Evolutionary conservation across 768 basidiomycete species (phyloP).

Genomic region (Lyophyllum semitale): DNA sequence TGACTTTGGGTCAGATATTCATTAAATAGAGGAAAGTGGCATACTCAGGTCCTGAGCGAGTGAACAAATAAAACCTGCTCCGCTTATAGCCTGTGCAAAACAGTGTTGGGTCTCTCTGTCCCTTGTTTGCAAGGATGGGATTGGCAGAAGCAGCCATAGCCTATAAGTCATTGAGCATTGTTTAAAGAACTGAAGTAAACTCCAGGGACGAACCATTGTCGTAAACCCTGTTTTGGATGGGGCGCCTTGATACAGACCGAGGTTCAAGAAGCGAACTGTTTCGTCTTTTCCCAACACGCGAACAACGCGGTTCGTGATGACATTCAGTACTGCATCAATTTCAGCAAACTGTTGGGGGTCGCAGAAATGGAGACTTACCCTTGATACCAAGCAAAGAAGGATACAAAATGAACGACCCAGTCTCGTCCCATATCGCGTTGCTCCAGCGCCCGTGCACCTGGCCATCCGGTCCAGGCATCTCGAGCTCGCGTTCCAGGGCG

Average conservation of each 20-base stretch:
- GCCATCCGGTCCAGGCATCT: conserved; percentile 77
- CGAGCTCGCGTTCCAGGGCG: conserved; percentile 89
- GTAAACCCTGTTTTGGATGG: conserved; percentile 83
- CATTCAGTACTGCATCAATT: conserved; percentile 77
- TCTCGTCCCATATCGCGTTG: conserved; percentile 97
- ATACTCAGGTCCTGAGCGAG: conserved; percentile 86
- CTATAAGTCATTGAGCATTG: conserved; percentile 32
- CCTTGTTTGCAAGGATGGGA: conserved; percentile 88
- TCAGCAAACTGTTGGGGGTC: neutral
- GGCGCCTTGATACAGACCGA: conserved; percentile 91
- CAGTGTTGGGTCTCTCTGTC: conserved; percentile 83
- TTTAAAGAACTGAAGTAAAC: neutral
- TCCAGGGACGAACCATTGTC: conserved; percentile 64
- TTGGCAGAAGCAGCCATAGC: conserved; percentile 97
- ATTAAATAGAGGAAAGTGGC: conserved; percentile 21
- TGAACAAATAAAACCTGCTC: conserved; percentile 93
- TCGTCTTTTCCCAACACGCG: conserved; percentile 93
- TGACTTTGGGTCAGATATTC: neutral
- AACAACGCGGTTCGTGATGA: conserved; percentile 88
- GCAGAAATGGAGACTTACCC: conserved; percentile 46
- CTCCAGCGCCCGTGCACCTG: conserved; percentile 75
- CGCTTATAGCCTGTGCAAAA: conserved; percentile 94
- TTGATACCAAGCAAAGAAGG: conserved; percentile 94
- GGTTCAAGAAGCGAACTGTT: conserved; percentile 84
- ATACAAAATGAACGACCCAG: conserved; percentile 91